Evolutionary conservation across 2,329 filamentous ascomycete genomes (phyloP).

Genomic region (Botrytis tulipae): DNA sequence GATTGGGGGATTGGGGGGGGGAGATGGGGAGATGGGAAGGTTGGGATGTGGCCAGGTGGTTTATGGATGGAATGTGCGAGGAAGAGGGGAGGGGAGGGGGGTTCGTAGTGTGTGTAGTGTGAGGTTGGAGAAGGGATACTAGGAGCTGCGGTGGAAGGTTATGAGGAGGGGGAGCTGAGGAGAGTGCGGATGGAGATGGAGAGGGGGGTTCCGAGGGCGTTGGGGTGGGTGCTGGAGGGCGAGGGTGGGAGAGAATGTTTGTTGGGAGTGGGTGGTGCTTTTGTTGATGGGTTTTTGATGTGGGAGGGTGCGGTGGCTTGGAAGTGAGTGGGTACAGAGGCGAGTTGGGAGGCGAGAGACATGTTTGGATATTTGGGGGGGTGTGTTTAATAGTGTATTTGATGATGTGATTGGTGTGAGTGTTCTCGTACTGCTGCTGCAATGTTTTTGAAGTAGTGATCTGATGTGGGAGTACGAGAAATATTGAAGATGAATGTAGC

Average conservation of each 20-base stretch:
- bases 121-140: neutral
- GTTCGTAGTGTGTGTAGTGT: fast-evolving
- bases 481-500: neutral
- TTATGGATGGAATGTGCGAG: no score
- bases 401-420: neutral
- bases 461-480: neutral
- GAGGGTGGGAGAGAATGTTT: neutral
- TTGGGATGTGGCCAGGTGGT: no score
- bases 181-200: neutral
- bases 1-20: neutral
- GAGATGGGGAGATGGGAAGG: neutral
- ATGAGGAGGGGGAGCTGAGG: neutral
- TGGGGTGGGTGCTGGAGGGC: neutral
- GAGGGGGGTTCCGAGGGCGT: neutral
- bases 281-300: neutral
- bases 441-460: neutral
- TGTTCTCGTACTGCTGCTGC: no score
- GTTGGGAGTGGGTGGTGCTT: neutral
- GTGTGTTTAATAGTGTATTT: neutral
- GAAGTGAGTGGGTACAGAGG: neutral
- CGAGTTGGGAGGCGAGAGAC: neutral
- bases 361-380: neutral
- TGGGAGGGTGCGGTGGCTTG: neutral
- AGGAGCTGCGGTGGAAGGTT: neutral
- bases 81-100: neutral